These are phyloP conservation scores for Debaryomyces subglobosus DNA, from an alignment of 1,139 yeast species.

Conservation along the genomic window DNA sequence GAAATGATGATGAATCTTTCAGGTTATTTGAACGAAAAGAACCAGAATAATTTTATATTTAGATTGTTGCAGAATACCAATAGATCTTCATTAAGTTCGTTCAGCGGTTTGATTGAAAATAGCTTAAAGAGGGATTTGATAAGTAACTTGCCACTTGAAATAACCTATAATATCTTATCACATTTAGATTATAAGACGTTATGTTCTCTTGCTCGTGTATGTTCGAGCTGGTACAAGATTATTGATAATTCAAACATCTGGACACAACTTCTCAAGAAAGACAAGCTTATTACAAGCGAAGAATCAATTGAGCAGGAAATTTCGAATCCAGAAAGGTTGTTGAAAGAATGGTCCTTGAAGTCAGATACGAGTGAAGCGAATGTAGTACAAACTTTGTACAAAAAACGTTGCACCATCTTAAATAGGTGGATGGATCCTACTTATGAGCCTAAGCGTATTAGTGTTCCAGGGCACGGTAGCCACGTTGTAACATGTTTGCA, in stretches of 20 bases:
- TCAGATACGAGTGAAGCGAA: conserved; percentile 23
- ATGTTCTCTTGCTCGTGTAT: conserved; percentile 64
- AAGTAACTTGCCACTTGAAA: conserved; percentile 71
- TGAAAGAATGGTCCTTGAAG: conserved; percentile 35
- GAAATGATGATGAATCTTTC: conserved; percentile 40
- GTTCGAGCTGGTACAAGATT: conserved; percentile 67
- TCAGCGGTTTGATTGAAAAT: conserved; percentile 59
- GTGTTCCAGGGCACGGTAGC: conserved; percentile 69
- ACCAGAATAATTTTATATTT: conserved; percentile 55
- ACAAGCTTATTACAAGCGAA: conserved; percentile 49
- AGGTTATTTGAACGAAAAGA: conserved; percentile 37
- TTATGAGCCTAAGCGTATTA: conserved; percentile 68
- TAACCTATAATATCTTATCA: conserved; percentile 68
- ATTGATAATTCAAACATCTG: conserved; percentile 65
- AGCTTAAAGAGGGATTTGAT: conserved; percentile 76
- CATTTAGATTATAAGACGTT: conserved; percentile 69
- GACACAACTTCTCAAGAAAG: conserved; percentile 57
- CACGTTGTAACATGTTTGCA: conserved; percentile 93
- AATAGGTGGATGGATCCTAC: conserved; percentile 83
- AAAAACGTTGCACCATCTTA: conserved; percentile 65
- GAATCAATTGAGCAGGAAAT: conserved; percentile 41
- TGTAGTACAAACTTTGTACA: conserved; percentile 59
- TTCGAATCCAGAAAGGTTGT: conserved; percentile 27
- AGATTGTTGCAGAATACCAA: conserved; percentile 66
- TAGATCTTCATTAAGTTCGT: conserved; percentile 68